phyloP scores from a whole-genome alignment of 1,139 yeast genomes.

The Blastobotrys ciferrii region DNA sequence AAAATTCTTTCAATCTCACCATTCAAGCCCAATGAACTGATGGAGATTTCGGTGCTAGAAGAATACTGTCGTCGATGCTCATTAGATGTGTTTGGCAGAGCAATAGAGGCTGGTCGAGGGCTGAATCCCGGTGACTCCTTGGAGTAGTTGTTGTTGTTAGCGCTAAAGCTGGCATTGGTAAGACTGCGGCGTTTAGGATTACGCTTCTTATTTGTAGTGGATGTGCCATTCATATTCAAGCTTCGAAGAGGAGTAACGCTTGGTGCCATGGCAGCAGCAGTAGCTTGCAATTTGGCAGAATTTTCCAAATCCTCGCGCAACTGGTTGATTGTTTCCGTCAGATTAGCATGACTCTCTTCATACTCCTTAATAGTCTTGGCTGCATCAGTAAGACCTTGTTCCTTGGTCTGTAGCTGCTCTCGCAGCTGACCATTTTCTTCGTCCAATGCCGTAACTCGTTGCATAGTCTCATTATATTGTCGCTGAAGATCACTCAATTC shows the following conservation, averaged over 20 bases:
- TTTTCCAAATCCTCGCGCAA: constrained; percentile 62
- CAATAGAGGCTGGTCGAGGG: constrained; percentile 39
- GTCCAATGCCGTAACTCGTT: constrained; percentile 61
- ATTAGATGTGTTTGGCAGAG: constrained; percentile 25
- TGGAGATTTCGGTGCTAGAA: constrained; percentile 30
- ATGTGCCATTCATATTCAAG: constrained; percentile 21
- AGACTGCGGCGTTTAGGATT: constrained; percentile 35
- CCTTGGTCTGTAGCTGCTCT: constrained; percentile 56
- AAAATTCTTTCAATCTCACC: constrained; percentile 46
- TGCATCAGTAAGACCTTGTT: constrained; percentile 47
- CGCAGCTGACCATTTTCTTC: constrained; percentile 63
- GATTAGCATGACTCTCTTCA: constrained; percentile 33
- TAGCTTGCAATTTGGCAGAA: constrained; percentile 38
- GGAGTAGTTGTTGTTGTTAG: constrained; percentile 16
- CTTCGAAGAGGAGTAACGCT: constrained; percentile 28
- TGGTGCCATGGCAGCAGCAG: constrained; percentile 33
- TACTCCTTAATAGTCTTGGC: constrained; percentile 31
- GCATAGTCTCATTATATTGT: constrained; percentile 61
- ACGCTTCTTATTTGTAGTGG: constrained; percentile 31
- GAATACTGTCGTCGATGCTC: constrained; percentile 28
- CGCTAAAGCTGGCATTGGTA: constrained; percentile 26
- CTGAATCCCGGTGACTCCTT: constrained; percentile 31
- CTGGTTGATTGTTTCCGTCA: constrained; percentile 66
- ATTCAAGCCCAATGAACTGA: constrained; percentile 33
- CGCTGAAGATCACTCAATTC: constrained; percentile 52